phyloP scores from a whole-genome alignment of 768 basidiomycete genomes.

The Hysterangium stoloniferum region DNA sequence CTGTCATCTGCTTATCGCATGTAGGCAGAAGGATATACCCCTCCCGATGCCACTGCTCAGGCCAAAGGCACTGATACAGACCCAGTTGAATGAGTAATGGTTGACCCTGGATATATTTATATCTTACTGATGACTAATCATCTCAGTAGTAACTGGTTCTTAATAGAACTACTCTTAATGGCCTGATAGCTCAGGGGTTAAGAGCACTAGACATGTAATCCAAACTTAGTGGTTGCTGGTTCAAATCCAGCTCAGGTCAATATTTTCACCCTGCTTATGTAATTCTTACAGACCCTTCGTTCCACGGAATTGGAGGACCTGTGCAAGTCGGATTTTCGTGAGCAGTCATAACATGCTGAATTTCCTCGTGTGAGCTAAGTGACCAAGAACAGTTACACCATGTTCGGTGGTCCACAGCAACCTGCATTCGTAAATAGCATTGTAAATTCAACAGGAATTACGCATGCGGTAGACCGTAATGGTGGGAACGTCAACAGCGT shows the following conservation, averaged over 20 bases:
- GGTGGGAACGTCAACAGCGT: constrained; percentile 51
- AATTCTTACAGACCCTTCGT: constrained; percentile 35
- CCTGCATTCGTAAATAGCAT: constrained; percentile 40
- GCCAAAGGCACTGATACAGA: constrained; percentile 23
- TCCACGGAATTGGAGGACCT: constrained; percentile 46
- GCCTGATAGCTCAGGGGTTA: too few species aligned
- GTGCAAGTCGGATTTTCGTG: constrained; percentile 40
- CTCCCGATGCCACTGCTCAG: constrained; percentile 19
- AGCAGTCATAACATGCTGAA: constrained; percentile 9
- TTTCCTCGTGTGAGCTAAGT: not conserved
- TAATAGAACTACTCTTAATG: too few species aligned
- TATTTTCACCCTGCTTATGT: too few species aligned
- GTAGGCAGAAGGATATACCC: constrained; percentile 19
- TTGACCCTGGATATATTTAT: too few species aligned
- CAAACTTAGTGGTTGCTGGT: too few species aligned
- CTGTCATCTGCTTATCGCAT: not conserved
- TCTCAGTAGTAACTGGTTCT: too few species aligned
- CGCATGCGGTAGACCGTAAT: constrained; percentile 41
- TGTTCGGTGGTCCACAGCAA: constrained; percentile 53
- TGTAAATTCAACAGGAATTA: constrained; percentile 39
- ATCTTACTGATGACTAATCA: too few species aligned
- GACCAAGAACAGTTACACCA: constrained; percentile 18
- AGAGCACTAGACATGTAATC: too few species aligned
- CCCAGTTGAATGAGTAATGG: too few species aligned
- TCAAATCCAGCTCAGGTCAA: too few species aligned